These are phyloP conservation scores for Pichia rugopelliculosa DNA, from an alignment of 805 yeast species.

Conservation along the genomic window DNA sequence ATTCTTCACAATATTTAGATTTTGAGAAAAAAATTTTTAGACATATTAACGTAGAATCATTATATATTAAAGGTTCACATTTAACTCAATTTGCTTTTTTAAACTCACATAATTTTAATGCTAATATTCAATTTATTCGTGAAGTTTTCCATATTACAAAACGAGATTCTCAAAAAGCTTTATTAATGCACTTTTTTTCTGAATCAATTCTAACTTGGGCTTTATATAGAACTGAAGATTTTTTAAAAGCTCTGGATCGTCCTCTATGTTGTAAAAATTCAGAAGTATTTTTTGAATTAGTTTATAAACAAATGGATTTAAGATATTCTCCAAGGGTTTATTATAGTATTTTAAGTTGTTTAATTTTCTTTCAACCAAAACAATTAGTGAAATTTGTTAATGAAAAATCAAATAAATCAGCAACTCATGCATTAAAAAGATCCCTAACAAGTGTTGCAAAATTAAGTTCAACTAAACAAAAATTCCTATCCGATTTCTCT, in stretches of 20 bases:
- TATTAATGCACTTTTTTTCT: constrained; percentile 39
- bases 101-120: constrained; percentile 29
- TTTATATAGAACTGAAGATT: constrained; percentile 41
- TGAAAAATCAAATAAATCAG: constrained; percentile 17
- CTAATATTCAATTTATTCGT: constrained; percentile 35
- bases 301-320: constrained; percentile 25
- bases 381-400: constrained; percentile 23
- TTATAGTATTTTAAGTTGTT: constrained; percentile 28
- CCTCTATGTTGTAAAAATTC: constrained; percentile 18
- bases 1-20: constrained; percentile 36
- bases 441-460: constrained; percentile 16
- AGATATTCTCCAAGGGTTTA: constrained; percentile 23
- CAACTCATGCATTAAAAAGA: constrained; percentile 20
- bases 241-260: constrained; percentile 21
- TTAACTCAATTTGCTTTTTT: constrained; percentile 37
- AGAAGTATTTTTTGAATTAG: constrained; percentile 32
- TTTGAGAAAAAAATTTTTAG: constrained; percentile 27
- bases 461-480: constrained; percentile 17
- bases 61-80: constrained; percentile 39
- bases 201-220: constrained; percentile 44
- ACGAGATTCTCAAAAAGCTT: constrained; percentile 39
- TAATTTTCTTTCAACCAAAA: constrained; percentile 29
- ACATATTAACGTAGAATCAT: constrained; percentile 27
- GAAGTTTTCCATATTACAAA: constrained; percentile 31
- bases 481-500: constrained; percentile 20